These are phyloP conservation scores for Osmozyma mogii DNA, from an alignment of 805 yeast genomes.

Conservation along the genomic window DNA sequence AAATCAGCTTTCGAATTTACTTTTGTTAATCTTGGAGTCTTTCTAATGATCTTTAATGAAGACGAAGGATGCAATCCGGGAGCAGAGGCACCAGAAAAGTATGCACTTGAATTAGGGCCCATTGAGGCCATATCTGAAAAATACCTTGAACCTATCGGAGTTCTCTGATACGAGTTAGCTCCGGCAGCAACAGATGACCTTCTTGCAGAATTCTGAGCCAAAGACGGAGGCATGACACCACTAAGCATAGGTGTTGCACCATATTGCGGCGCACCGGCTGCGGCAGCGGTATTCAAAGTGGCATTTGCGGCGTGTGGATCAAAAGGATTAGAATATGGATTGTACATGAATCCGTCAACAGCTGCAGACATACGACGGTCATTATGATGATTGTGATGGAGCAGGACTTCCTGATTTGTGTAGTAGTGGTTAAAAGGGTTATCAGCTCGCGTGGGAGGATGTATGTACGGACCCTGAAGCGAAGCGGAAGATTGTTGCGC, in stretches of 20 bases:
- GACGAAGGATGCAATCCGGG: no score
- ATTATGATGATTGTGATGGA: conserved; percentile 14
- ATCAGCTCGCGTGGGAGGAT: conserved; percentile 38
- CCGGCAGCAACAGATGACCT: conserved; percentile 15
- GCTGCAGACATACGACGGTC: conserved; percentile 35
- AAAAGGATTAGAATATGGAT: conserved; percentile 9
- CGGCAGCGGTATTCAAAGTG: neutral
- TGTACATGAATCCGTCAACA: conserved; percentile 20
- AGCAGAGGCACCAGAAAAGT: neutral
- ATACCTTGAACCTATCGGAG: conserved; percentile 4
- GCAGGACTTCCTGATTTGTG: conserved; percentile 28
- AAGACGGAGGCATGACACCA: conserved; percentile 3
- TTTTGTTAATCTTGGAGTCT: conserved; percentile 23
- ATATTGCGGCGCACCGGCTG: conserved; percentile 1
- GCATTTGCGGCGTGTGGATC: conserved; percentile 1
- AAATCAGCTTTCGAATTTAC: conserved; percentile 43
- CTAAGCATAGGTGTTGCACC: conserved; percentile 1
- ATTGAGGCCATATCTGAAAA: neutral
- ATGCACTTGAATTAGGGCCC: neutral
- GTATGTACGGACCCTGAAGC: conserved; percentile 17
- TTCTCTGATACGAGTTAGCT: conserved; percentile 14
- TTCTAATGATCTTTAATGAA: no score
- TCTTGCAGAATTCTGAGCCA: no score
- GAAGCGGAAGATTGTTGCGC: conserved; percentile 16
- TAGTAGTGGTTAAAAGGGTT: conserved; percentile 39